A percentile compares a stretch with the other conserved stretches of the same genome.
These are phyloP conservation scores for Plectosphaerella cucumerina DNA, from an alignment of 2,329 filamentous ascomycete genomes.

Conservation along the genomic window DNA sequence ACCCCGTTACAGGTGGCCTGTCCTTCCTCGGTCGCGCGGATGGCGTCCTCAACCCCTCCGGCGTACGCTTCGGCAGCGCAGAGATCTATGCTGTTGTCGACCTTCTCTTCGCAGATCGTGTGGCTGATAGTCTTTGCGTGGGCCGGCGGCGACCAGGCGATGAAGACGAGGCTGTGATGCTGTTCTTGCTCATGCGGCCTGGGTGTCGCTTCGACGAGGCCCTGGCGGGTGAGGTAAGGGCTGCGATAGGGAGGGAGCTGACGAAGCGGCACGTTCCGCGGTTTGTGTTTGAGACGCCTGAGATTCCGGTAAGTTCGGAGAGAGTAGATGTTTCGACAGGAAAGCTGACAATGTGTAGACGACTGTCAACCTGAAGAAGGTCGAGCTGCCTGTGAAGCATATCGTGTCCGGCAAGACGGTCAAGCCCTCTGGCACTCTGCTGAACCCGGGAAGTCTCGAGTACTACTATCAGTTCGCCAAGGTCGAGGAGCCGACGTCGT, in stretches of 20 bases:
- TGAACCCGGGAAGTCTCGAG: slow-evolving; percentile 71
- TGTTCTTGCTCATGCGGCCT: slow-evolving; percentile 53
- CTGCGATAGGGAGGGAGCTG: slow-evolving; percentile 60
- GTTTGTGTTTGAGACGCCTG: slow-evolving; percentile 75
- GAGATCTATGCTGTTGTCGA: slow-evolving; percentile 78
- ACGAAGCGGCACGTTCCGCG: slow-evolving; percentile 73
- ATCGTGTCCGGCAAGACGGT: slow-evolving; percentile 73
- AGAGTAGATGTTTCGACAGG: not conserved
- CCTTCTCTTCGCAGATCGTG: slow-evolving; percentile 54
- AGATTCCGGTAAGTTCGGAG: slow-evolving; percentile 67
- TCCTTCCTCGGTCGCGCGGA: slow-evolving; percentile 69
- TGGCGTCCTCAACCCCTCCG: slow-evolving; percentile 75
- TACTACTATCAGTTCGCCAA: slow-evolving; percentile 78
- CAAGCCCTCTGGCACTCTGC: slow-evolving; percentile 70
- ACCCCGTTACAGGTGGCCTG: slow-evolving; percentile 63
- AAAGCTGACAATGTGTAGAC: slow-evolving; percentile 43
- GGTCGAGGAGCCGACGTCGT: slow-evolving; percentile 54
- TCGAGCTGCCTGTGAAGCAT: slow-evolving; percentile 79
- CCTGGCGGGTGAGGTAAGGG: slow-evolving; percentile 57
- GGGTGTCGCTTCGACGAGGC: slow-evolving; percentile 49
- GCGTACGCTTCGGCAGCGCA: slow-evolving; percentile 73
- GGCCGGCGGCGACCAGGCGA: slow-evolving; percentile 65
- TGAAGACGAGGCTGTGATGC: slow-evolving; percentile 48
- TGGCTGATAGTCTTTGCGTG: slow-evolving; percentile 74
- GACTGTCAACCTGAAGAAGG: slow-evolving; percentile 81